Conservation (phyloP, 2,329 filamentous ascomycete genomes). For the Sporothrix euskadiensis region DNA sequence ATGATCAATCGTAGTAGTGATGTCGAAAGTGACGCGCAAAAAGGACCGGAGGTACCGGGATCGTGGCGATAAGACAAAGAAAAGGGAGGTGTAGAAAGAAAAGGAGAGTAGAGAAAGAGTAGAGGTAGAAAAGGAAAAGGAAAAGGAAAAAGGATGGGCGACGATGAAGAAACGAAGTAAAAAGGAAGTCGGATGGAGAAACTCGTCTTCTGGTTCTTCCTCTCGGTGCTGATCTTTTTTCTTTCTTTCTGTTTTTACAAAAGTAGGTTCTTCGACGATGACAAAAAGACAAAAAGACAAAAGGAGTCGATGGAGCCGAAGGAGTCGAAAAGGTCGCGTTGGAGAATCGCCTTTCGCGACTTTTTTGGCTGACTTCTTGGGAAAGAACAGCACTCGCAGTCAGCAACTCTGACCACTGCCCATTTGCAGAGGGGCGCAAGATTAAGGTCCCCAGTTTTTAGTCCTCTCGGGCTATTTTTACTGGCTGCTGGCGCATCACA, state of each 20-base stretch:
- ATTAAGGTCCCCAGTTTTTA: slow-evolving; percentile 25
- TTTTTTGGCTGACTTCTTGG: background rate
- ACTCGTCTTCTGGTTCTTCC: background rate
- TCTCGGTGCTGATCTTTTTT: background rate
- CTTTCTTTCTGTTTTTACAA: too few relatives aligned
- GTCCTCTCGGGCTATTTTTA: background rate
- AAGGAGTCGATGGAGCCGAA: background rate
- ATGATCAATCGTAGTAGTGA: background rate
- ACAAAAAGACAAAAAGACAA: background rate
- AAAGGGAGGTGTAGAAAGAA: background rate
- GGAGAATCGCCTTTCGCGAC: background rate
- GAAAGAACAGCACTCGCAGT: background rate
- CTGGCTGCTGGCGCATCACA: slow-evolving; percentile 6
- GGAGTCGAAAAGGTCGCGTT: background rate
- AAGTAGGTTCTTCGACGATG: background rate
- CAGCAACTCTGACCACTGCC: background rate
- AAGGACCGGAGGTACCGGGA: background rate
- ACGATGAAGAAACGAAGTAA: background rate
- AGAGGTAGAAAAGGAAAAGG: background rate
- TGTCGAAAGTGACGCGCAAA: background rate
- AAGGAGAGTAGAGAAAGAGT: background rate
- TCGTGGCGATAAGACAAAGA: background rate
- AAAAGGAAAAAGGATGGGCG: background rate
- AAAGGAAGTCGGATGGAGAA: background rate
- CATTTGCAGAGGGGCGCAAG: slow-evolving; percentile 13